Percentiles rank a stretch among this genome's conserved stretches.
Conservation (phyloP, 192 early-diverging fungal genomes). For the Backusella tarrabulga region DNA sequence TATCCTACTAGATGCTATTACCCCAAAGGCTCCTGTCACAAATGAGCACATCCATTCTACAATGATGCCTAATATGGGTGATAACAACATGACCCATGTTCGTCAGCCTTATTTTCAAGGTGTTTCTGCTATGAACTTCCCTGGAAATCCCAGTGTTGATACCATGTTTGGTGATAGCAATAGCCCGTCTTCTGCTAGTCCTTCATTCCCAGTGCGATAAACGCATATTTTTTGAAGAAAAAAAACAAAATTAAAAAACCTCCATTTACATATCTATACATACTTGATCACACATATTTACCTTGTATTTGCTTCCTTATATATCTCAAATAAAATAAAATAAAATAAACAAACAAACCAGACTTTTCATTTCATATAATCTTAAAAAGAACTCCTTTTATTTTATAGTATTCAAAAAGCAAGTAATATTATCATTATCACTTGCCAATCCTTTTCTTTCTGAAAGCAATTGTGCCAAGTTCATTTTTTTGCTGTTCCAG, state of each 20-base stretch:
- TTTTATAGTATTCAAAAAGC: too few species aligned
- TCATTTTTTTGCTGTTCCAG: background rate
- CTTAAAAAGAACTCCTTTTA: background rate
- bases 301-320: constrained; percentile 1
- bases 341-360: background rate
- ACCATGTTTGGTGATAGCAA: background rate
- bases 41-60: background rate
- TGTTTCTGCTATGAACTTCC: background rate
- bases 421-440: too few species aligned
- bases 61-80: background rate
- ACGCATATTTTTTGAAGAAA: background rate
- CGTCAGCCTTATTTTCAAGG: background rate
- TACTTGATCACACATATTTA: background rate
- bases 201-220: constrained; percentile 8
- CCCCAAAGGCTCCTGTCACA: constrained; percentile 16
- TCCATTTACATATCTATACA: background rate
- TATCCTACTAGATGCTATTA: constrained; percentile 65
- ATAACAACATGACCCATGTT: background rate
- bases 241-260: background rate
- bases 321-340: background rate
- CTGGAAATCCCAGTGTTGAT: background rate
- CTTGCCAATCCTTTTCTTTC: background rate
- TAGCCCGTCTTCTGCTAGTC: background rate
- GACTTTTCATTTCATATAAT: background rate
- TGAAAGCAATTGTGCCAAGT: background rate